phyloP scores from a whole-genome alignment of 768 basidiomycete species.

The Lanmaoa rubissima region DNA sequence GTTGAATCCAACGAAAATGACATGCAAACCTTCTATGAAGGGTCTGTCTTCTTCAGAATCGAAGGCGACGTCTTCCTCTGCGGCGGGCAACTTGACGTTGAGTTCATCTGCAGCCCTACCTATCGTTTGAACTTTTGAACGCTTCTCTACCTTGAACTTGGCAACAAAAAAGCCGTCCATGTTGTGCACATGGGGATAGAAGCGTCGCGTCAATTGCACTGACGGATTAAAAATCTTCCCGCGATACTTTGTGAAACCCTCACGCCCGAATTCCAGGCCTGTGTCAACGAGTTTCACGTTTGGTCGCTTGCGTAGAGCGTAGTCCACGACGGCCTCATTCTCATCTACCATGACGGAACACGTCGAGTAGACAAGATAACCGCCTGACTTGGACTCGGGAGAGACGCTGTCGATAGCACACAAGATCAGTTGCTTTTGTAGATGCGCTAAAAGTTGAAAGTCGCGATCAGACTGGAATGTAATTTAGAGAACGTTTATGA shows the following conservation, averaged over 20 bases:
- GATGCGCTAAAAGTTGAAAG: slow-evolving; percentile 92
- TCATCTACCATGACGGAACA: slow-evolving; percentile 98
- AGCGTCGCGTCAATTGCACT: slow-evolving; percentile 79
- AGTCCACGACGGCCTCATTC: slow-evolving; percentile 97
- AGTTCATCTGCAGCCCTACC: slow-evolving; percentile 25
- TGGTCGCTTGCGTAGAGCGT: slow-evolving; percentile 92
- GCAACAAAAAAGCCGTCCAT: slow-evolving; percentile 99
- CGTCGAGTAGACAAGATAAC: slow-evolving; percentile 95
- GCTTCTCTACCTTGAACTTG: slow-evolving; percentile 93
- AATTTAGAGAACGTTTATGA: slow-evolving; percentile 3
- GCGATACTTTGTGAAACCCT: slow-evolving; percentile 86
- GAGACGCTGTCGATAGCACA: slow-evolving; percentile 97
- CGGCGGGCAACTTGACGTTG: slow-evolving; percentile 26
- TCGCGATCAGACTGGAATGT: slow-evolving; percentile 80
- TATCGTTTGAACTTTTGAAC: slow-evolving; percentile 46
- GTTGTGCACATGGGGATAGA: slow-evolving; percentile 97
- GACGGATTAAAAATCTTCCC: slow-evolving; percentile 87
- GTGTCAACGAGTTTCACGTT: slow-evolving; percentile 91
- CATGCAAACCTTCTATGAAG: slow-evolving; percentile 72
- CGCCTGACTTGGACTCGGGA: slow-evolving; percentile 87
- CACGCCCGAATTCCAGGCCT: slow-evolving; percentile 88
- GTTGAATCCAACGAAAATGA: background rate
- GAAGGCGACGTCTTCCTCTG: slow-evolving; percentile 48
- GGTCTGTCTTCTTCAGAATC: slow-evolving; percentile 73
- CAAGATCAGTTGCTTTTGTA: slow-evolving; percentile 97